Percentiles rank a stretch among this genome's conserved stretches.
Evolutionary conservation across 1,284 basidiomycete species (phyloP).

Genomic region (Neotropicomus parvogracilis): DNA sequence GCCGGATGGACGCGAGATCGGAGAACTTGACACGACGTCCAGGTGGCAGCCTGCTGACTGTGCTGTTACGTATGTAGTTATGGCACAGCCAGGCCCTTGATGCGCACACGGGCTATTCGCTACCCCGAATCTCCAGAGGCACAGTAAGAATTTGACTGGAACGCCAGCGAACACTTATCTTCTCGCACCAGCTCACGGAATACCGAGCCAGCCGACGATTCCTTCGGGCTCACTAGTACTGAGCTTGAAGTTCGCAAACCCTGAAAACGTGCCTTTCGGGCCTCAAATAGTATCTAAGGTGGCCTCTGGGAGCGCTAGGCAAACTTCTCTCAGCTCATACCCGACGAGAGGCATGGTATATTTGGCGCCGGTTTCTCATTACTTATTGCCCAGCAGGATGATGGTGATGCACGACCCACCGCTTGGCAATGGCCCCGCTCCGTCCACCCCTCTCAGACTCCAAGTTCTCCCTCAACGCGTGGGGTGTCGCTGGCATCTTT

Average conservation of each 20-base stretch:
- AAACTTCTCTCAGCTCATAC: neutral
- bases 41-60: too few species aligned
- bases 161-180: neutral
- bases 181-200: neutral
- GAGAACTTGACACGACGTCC: too few species aligned
- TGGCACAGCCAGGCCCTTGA: too few species aligned
- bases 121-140: too few species aligned
- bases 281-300: neutral
- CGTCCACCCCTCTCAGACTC: conserved; percentile 4
- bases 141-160: too few species aligned
- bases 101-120: too few species aligned
- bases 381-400: neutral
- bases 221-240: too few species aligned
- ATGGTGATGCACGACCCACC: neutral
- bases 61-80: too few species aligned
- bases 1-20: too few species aligned
- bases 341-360: neutral
- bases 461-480: conserved; percentile 25
- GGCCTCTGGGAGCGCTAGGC: neutral
- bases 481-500: conserved; percentile 31
- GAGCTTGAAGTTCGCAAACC: neutral
- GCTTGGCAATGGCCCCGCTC: conserved; percentile 15
- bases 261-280: neutral
- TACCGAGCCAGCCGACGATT: neutral
- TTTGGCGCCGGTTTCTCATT: neutral